Base-by-base conservation (phyloP, 2,329 filamentous ascomycete species). In the Phyllosticta ampelicida region DNA sequence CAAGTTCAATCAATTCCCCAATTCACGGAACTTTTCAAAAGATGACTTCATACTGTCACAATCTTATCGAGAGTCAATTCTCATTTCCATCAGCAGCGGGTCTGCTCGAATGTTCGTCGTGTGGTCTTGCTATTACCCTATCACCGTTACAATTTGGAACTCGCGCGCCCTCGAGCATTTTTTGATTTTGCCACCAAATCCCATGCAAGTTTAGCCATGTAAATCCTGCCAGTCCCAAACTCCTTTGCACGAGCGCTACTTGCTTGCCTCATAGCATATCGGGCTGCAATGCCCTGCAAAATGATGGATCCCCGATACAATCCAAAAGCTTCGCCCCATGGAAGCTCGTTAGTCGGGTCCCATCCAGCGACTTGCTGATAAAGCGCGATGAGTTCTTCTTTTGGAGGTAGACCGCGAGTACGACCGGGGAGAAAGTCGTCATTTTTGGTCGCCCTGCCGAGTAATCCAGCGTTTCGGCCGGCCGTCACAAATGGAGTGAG, bases 251-350 rank as follows among this genome's bases (percentile, higher is more conserved):
- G 82, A 60, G 83, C 87, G 71, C 90, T 96, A 73, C 90, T 96
- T 44, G 94, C 94, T 78, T 97, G 92, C 53, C 92, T 78, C 53
- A 81, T 75, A 23, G 94, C 94, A 71, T 87, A 87, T 62, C 94
- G 78, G 54, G 94, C 94, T 53, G 91, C 91, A 70, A 99, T 97
- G 2, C 94, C 94, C 76, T 99, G 94, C 85, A 78, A 82, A 68
- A 86, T 85, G 48, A 86, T 77, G 21, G 78, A 77, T 30, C 75
- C 78, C 53, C 83, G 74, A 67, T 84, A 84, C 21, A 79, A 75
- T 54, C 78, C 78, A 69, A 86, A 86, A 0, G 82, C 81, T 66
- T 83, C 79, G 3, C 83, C 82, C 84, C 84, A 87, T 6, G 76
- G 77, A 57, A 86, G 74, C 54, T 81, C 83, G 19, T 77, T 72